Evolutionary conservation across 2,329 filamentous ascomycete genomes (phyloP).

Genomic region (Diaporthe citriasiana): DNA sequence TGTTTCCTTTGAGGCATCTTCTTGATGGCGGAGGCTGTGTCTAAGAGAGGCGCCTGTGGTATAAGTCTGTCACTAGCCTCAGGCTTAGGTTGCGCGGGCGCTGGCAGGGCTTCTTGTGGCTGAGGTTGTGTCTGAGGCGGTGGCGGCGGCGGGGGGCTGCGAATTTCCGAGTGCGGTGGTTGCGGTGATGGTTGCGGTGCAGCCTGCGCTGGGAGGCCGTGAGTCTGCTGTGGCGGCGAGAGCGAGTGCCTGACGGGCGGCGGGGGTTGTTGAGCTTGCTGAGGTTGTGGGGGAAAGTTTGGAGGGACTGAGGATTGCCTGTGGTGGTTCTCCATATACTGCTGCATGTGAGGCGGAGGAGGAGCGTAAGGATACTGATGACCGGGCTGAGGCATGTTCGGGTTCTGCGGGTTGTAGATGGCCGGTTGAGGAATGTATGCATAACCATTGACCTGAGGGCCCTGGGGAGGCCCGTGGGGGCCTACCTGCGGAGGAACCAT

Average conservation of each 20-base stretch:
- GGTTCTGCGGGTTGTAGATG: constrained; percentile 81
- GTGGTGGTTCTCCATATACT: constrained; percentile 80
- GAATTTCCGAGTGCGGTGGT: constrained; percentile 60
- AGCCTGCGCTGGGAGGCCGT: constrained; percentile 62
- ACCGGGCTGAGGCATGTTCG: constrained; percentile 55
- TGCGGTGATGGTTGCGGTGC: constrained; percentile 66
- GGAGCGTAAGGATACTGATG: constrained; percentile 56
- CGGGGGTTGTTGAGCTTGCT: constrained; percentile 66
- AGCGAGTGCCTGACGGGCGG: constrained; percentile 67
- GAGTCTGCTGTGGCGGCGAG: constrained; percentile 71
- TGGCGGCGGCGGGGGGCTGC: constrained; percentile 52
- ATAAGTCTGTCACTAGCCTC: constrained; percentile 59
- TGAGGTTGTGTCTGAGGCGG: constrained; percentile 65
- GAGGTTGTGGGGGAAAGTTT: constrained; percentile 69
- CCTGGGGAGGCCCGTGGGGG: constrained; percentile 61
- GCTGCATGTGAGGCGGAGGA: constrained; percentile 68
- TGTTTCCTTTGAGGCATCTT: constrained; percentile 82
- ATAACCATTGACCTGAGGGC: constrained; percentile 73
- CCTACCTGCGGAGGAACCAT: constrained; percentile 75
- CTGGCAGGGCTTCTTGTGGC: constrained; percentile 64
- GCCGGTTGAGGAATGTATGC: constrained; percentile 88
- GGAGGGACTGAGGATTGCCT: constrained; percentile 81
- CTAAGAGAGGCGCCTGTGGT: constrained; percentile 60
- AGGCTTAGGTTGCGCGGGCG: constrained; percentile 64
- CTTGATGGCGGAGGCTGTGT: constrained; percentile 67